Base-by-base conservation (phyloP, 495 filamentous ascomycete species). In the Annulohypoxylon maeteangense region DNA sequence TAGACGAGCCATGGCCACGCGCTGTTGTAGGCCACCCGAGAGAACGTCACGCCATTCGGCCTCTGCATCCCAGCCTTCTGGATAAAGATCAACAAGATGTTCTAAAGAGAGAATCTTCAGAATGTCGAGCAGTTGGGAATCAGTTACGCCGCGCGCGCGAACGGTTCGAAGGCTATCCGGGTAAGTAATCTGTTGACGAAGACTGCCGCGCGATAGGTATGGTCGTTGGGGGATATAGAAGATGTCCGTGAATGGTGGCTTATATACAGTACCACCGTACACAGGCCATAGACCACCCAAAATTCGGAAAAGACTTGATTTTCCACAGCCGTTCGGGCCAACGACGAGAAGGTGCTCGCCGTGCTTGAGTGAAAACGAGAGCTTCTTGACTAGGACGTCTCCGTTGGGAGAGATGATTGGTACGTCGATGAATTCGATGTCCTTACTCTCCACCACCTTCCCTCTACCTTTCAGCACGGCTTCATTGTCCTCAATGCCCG, bases 161-260 rank as follows among this genome's bases (percentile, higher is more conserved):
- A 98, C 97, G 65, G 92, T 91, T 63, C 91, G 88, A 4, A 94
- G 76, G n/a, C 88, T 88, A 79, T 99, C 95, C 0, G 95, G 95
- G 79, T 98, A 99, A 65, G 94, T 98, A 69, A 99, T 92, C 76
- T 99, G 95, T 78, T 98, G 94, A 40, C 95, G 89, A 22, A 99
- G 87, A 1, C 90, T 92, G 16, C 95, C 95, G 27, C 92, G 88
- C 29, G 91, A 94, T 1, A 99, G 86, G 75, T 99, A 99, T 0
- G 95, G 95, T 0, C 95, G 90, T 76, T 99, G 95, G 0, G 95
- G 95, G 74, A 99, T 97, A 81, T 99, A 99, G 84, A 98, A 99
- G 75, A 99, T 98, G 72, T 95, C 91, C 47, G 90, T 87, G 69
- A 93, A 92, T 0, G 90, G 89, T 4, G 96, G 95, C 76, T 97